Evolutionary conservation across 495 filamentous ascomycete species (phyloP).

Genomic region (Pyrenula massariospora): DNA sequence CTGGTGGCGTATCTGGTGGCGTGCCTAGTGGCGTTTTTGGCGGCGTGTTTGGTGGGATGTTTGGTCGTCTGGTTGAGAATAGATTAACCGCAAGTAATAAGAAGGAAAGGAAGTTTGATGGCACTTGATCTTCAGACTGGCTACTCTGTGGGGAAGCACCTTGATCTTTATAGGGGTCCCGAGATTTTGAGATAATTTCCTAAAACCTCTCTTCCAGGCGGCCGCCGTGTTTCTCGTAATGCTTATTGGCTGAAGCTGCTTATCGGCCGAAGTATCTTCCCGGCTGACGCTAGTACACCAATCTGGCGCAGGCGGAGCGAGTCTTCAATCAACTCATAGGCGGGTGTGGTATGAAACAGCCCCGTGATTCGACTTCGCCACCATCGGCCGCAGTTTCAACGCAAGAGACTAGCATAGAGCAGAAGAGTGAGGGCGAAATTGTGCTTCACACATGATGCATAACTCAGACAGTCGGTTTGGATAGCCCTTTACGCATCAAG

Average conservation of each 20-base stretch:
- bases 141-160: not conserved
- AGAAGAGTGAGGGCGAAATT: too few species aligned
- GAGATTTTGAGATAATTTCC: not conserved
- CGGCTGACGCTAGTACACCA: too few species aligned
- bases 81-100: not conserved
- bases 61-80: not conserved
- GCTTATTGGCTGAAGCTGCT: not conserved
- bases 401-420: too few species aligned
- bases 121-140: not conserved
- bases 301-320: not conserved
- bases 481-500: too few species aligned
- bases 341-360: too few species aligned
- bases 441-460: not conserved
- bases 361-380: too few species aligned
- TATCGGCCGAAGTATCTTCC: not conserved
- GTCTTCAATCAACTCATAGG: not conserved
- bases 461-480: too few species aligned
- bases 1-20: not conserved
- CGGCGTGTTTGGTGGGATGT: not conserved
- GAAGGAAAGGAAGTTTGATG: not conserved
- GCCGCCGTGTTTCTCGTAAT: not conserved
- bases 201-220: not conserved
- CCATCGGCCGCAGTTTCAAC: too few species aligned
- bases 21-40: not conserved
- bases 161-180: not conserved